Conservation (phyloP, 164 flowering plant genomes). For the Stephania yunnanensis region DNA sequence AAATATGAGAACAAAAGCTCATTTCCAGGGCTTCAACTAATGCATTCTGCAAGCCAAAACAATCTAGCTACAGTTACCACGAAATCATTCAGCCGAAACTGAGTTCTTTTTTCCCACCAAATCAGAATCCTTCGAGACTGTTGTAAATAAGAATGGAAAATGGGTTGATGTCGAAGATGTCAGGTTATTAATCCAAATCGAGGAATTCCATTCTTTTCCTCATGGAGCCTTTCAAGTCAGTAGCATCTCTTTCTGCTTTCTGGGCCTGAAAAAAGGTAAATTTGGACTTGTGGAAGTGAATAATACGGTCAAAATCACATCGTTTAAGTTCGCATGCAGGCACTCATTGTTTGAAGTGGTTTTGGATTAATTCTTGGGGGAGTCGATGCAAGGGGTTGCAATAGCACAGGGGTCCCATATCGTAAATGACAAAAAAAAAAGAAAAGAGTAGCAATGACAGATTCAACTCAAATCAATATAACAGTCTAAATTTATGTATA, state of each 20-base stretch:
- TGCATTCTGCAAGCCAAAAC: background rate
- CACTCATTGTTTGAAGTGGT: background rate
- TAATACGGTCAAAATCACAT: too few relatives aligned
- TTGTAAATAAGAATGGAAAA: background rate
- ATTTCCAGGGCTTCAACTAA: background rate
- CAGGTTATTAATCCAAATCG: conserved; percentile 46
- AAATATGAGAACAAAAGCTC: background rate
- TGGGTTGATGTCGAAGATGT: background rate
- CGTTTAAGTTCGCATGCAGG: too few relatives aligned
- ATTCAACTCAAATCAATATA: background rate
- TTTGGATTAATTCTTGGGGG: background rate
- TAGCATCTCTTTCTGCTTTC: conserved; percentile 86
- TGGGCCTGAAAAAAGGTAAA: conserved; percentile 32
- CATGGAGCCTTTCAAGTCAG: conserved; percentile 87
- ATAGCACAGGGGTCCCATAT: background rate
- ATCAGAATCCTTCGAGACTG: background rate
- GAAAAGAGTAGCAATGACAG: background rate
- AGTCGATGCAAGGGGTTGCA: background rate
- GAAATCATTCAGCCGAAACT: background rate
- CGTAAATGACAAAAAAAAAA: background rate
- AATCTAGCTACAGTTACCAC: background rate
- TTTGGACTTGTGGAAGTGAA: background rate
- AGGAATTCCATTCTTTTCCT: conserved; percentile 99
- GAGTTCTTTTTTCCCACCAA: background rate
- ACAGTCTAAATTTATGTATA: background rate